Evolutionary conservation across 345 rosid genomes (phyloP).

Genomic region (Gossypium anomalum): DNA sequence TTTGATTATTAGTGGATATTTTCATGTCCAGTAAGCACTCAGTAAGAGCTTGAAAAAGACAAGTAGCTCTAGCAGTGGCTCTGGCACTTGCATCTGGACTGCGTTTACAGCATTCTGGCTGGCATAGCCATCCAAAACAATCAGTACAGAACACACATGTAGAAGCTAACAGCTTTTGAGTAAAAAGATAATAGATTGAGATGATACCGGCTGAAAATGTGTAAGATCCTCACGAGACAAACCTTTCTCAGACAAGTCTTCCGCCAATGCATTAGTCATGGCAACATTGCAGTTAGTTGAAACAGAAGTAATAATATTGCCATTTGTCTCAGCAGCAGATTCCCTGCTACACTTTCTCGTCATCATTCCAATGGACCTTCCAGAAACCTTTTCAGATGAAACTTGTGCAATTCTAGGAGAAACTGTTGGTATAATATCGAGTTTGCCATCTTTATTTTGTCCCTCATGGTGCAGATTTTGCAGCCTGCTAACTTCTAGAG

Average conservation of each 20-base stretch:
- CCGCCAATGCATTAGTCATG: conserved; percentile 21
- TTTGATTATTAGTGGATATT: conserved; percentile 43
- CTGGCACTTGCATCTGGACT: conserved; percentile 18
- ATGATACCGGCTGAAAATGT: conserved; percentile 38
- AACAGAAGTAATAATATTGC: conserved; percentile 15
- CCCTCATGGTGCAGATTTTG: conserved; percentile 43
- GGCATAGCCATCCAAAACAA: conserved; percentile 34
- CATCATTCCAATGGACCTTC: conserved; percentile 23
- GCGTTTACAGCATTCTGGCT: conserved; percentile 49
- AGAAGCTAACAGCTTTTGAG: background rate
- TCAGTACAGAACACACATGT: conserved; percentile 7
- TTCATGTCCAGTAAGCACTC: conserved; percentile 70
- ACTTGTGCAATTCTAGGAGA: conserved; percentile 39
- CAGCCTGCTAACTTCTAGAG: conserved; percentile 62
- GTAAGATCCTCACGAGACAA: conserved; percentile 16
- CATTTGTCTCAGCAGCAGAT: conserved; percentile 26
- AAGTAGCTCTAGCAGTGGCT: conserved; percentile 24
- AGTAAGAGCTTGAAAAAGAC: conserved; percentile 63
- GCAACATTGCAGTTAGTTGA: conserved; percentile 19
- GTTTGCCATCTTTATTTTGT: conserved; percentile 19
- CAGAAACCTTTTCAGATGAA: conserved; percentile 22
- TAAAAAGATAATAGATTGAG: background rate
- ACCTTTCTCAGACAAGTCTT: conserved; percentile 15
- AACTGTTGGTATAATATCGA: conserved; percentile 15
- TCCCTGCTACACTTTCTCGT: conserved; percentile 46